Evolutionary conservation across 768 basidiomycete species (phyloP), one percentile per base, ranked within the genome.

Genomic region (Cystobasidiopsis lactophilus): DNA sequence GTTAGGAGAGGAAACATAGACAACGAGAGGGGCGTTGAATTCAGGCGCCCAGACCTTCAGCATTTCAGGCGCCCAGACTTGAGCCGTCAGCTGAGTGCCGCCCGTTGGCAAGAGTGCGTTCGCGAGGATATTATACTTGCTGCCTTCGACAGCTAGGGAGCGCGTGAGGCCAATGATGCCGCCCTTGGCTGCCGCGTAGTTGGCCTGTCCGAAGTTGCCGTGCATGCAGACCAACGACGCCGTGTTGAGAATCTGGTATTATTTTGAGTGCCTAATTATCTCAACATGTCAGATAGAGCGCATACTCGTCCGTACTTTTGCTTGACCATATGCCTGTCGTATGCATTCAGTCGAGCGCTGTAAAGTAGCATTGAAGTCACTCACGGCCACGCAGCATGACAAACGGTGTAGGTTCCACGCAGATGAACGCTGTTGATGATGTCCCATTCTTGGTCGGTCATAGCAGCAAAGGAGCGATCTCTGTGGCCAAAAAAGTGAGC

Each of bases 141-240:
- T 72, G 47, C 93, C 93, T 67, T 98, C 93, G 52, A 88, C 77
- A 2, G 79, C 86, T 21, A 96, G 75, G 0, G 85, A 79, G 44
- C 78, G 75, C n/a, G 88, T 91, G 18, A 98, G 66, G 51, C 85
- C 86, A 57, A 84, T 79, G 60, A 96, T 82, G 23, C 75, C 88
- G 53, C 85, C 81, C 66, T 95, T 96, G 4, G 86, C 93, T 2
- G 89, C 79, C 11, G 84, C 80, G 66, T 95, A 95, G 77, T 81
- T 98, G 13, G 57, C 57, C 33, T 95, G 88, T 21, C 91, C 89
- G 63, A 89, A 85, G 69, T 93, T 14, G 16, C 43, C 39, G 31
- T 52, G 21, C 14, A 96, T 78, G 54, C 89, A 91, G 46, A 85
- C 85, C 64, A 80, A 78, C 2, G 88, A 95, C 55, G 77, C 75